Conservation (phyloP, 2,329 filamentous ascomycete species). For the Didymella exigua region DNA sequence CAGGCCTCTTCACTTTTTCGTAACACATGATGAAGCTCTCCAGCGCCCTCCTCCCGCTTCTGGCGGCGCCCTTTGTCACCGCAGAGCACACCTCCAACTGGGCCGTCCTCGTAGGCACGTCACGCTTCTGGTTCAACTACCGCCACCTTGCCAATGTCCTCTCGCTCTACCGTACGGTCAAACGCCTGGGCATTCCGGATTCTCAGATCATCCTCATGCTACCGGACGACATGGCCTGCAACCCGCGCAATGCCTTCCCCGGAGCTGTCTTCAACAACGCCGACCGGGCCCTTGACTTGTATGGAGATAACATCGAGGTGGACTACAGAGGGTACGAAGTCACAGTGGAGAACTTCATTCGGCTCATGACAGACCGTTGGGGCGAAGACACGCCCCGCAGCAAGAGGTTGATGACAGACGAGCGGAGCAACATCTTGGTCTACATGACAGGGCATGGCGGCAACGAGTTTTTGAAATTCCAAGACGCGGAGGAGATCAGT, state of each 20-base stretch:
- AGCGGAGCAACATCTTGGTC: conserved; percentile 93
- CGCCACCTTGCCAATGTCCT: conserved; percentile 97
- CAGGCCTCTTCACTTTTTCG: background rate
- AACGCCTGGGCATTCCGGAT: conserved; percentile 95
- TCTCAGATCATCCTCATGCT: conserved; percentile 99
- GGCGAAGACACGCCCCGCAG: conserved; percentile 93
- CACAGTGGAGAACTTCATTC: conserved; percentile 98
- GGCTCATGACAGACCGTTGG: conserved; percentile 90
- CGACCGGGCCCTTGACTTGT: conserved; percentile 91
- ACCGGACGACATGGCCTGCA: conserved; percentile 99
- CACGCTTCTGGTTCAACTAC: conserved; percentile 99
- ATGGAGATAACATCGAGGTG: conserved; percentile 98
- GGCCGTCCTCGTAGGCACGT: conserved; percentile 98
- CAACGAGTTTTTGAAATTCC: conserved; percentile 97
- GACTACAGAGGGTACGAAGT: conserved; percentile 98
- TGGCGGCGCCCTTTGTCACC: conserved; percentile 50
- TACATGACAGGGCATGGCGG: conserved; percentile 99
- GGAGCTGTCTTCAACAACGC: conserved; percentile 99
- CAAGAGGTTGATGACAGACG: conserved; percentile 91
- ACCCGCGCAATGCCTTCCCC: conserved; percentile 96
- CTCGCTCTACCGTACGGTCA: conserved; percentile 96
- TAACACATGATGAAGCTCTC: conserved; percentile 33
- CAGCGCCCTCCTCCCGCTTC: conserved; percentile 32
- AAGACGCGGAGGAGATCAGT: conserved; percentile 96
- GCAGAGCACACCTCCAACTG: conserved; percentile 96